Conservation (phyloP, 345 rosid species). For the Garcia nutans region DNA sequence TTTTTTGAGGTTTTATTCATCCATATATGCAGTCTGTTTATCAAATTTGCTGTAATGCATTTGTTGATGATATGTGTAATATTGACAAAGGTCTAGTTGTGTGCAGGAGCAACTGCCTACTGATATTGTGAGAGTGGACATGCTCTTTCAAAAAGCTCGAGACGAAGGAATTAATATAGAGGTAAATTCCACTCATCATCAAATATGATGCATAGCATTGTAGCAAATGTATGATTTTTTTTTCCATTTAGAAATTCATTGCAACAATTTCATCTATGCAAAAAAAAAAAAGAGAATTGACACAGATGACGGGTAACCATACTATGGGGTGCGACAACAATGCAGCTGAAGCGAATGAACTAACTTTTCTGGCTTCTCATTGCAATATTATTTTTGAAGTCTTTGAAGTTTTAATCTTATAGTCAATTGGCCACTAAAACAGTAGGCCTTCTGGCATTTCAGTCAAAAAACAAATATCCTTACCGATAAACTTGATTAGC, state of each 20-base stretch:
- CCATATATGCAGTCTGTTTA: background rate
- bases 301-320: background rate
- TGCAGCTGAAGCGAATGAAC: background rate
- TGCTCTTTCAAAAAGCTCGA: conserved; percentile 65
- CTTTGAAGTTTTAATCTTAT: background rate
- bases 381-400: background rate
- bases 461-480: background rate
- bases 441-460: background rate
- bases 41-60: background rate
- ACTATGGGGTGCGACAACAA: background rate
- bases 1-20: background rate
- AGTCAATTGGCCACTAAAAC: background rate
- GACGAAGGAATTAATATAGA: conserved; percentile 68
- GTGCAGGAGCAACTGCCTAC: conserved; percentile 83
- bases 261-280: background rate
- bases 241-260: background rate
- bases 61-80: background rate
- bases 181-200: conserved; percentile 41
- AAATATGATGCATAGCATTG: background rate
- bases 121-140: conserved; percentile 83
- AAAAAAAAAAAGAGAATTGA: background rate
- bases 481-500: background rate
- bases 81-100: conserved; percentile 9
- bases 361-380: background rate
- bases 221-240: background rate